Evolutionary conservation across 2,329 filamentous ascomycete genomes (phyloP).

Genomic region (Aureobasidium subglaciale): DNA sequence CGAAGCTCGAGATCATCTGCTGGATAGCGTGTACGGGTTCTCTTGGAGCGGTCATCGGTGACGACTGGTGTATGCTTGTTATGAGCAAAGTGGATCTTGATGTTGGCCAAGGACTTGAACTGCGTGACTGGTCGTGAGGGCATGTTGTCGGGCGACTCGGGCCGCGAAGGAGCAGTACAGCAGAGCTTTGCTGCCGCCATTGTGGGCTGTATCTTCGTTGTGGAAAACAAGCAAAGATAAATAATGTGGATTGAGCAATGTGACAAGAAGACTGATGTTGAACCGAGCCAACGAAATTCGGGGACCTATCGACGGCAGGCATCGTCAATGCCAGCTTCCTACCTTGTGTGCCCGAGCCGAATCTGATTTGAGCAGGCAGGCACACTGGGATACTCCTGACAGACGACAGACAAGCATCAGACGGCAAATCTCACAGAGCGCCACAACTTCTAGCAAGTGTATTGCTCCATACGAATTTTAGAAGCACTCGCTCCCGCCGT

Average conservation of each 20-base stretch:
- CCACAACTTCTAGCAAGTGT: too few relatives aligned
- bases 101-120: conserved; percentile 9
- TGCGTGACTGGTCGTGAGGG: conserved; percentile 10
- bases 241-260: conserved; percentile 1
- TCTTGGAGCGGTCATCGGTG: neutral
- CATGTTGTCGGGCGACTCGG: conserved; percentile 12
- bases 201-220: neutral
- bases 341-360: neutral
- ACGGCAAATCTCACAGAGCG: too few relatives aligned
- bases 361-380: too few relatives aligned
- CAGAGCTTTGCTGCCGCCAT: conserved; percentile 15
- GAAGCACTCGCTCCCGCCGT: too few relatives aligned
- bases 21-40: neutral
- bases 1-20: conserved; percentile 18
- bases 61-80: neutral
- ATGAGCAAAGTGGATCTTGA: conserved; percentile 3
- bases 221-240: neutral
- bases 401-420: too few relatives aligned
- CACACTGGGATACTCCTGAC: too few relatives aligned
- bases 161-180: conserved; percentile 7
- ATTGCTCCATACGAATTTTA: too few relatives aligned
- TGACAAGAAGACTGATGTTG: neutral
- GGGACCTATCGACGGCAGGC: neutral
- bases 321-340: neutral
- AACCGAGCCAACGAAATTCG: too few relatives aligned